Evolutionary conservation across 1,284 basidiomycete genomes (phyloP), one percentile per base, ranked within the genome.

Genomic region (Heliocybe sulcata): DNA sequence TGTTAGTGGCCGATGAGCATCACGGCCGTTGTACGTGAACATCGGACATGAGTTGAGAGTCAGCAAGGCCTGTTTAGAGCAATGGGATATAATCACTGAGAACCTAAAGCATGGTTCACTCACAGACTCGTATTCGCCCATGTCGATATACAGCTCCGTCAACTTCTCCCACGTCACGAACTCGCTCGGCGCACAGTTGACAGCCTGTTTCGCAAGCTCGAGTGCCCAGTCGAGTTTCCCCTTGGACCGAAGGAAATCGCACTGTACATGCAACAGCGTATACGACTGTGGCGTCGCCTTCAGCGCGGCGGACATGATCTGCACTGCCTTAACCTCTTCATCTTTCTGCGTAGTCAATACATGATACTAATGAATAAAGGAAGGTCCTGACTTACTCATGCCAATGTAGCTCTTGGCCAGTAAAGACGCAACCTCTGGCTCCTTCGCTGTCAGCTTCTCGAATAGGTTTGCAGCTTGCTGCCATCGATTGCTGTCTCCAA

Each of bases 91-190:
- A 12, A 49, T 20, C 8, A 29, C 23, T 33, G 53, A 10, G 8
- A 1, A 12, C 10, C n/a, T 12, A 23, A 19, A 12, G 29, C 10
- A 47, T 50, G 8, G n/a, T n/a, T n/a, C 12, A 65, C 76, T 53
- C 57, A 81, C 83, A 55, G 87, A 86, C 65, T 97, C 92, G 69
- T 83, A 98, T 67, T 94, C 85, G 12, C 84, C 86, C 51, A 93
- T 72, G 57, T 97, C 94, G 54, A 98, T 95, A 68, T 96, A 97
- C 58, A 95, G 77, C 61, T 98, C 93, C 0, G 96, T 95, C 58
- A 98, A 74, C 72, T 98, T 99, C 63, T 98, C 94, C 96, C 96
- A 99, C 0, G 95, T 98, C 26, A 97, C 87, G 62, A 98, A 99
- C 70, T 99, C 97, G 73, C 90, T 94, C 3, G 96, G 96, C 0